Base-by-base conservation (phyloP, 495 filamentous ascomycete species). In the Pyronema omphalodes region DNA sequence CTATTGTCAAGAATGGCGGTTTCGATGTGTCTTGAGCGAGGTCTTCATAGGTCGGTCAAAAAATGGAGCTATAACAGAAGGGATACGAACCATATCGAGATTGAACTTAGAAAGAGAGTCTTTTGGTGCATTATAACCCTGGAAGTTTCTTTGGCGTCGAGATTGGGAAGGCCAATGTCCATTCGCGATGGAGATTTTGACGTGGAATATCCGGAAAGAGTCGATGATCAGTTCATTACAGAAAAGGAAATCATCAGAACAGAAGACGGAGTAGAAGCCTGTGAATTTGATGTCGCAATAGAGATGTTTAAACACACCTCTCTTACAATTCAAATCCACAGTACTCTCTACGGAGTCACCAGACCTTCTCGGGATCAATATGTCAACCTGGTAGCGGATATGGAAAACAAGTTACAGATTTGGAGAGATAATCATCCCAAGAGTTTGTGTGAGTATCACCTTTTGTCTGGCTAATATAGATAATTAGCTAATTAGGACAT, bases 131-230 rank as follows among this genome's bases (percentile, higher is more conserved):
- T 86, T 44, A 63, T 84, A 15, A 68, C 71, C 19, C 71, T 86
- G 12, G 70, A 78, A 47, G 71, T 82, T 19, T 75, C 74, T 7
- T 67, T 88, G 29, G 80, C 80, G 59, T 81, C 82, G 35, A 83
- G 81, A 52, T 71, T 88, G 33, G 84, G 84, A 33, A 71, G 80
- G 39, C 84, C 84, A 14, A 85, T 88, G 80, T 72, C 79, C 1
- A 69, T 89, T 14, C 71, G 76, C 19, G 53, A 76, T 9, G 77
- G 82, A 37, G 84, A 89, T 60, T 78, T 82, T 60, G 85, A 88
- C 61, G 73, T 82, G 43, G 84, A 86, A 56, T 74, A 86, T 29
- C 85, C 83, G 1, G 74, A 83, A 48, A 65, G 74, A 12, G 70
- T 87, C 46, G 69, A 80, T 55, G 84, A 89, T 61, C 76, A 82